phyloP scores from a whole-genome alignment of 129 eudicot genomes.

The Saussurea involucrata region DNA sequence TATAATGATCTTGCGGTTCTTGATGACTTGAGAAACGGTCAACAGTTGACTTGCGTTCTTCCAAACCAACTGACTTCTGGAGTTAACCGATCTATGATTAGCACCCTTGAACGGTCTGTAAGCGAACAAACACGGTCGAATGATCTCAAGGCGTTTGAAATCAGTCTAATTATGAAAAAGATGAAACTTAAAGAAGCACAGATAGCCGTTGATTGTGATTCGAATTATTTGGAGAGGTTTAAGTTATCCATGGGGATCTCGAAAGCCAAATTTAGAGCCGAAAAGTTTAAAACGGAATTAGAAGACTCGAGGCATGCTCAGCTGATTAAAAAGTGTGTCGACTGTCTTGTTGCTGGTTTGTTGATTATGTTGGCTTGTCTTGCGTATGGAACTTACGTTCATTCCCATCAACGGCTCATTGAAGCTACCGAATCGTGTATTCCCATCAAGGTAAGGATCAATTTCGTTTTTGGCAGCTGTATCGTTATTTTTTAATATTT shows the following conservation, averaged over 20 bases:
- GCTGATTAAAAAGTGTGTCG: slow-evolving; percentile 66
- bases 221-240: slow-evolving; percentile 66
- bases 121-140: slow-evolving; percentile 84
- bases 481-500: background rate
- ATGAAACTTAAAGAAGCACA: slow-evolving; percentile 77
- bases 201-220: slow-evolving; percentile 47
- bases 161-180: slow-evolving; percentile 61
- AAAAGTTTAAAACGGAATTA: slow-evolving; percentile 67
- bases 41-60: slow-evolving; percentile 36
- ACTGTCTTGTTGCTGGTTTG: slow-evolving; percentile 80
- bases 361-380: slow-evolving; percentile 61
- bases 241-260: slow-evolving; percentile 82
- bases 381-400: slow-evolving; percentile 64
- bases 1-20: slow-evolving; percentile 37
- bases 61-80: slow-evolving; percentile 21
- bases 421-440: slow-evolving; percentile 76
- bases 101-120: slow-evolving; percentile 60
- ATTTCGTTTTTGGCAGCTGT: background rate
- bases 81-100: slow-evolving; percentile 24
- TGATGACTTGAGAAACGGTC: slow-evolving; percentile 27
- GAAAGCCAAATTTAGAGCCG: slow-evolving; percentile 62
- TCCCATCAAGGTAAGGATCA: slow-evolving; percentile 41
- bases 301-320: slow-evolving; percentile 68
- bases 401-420: slow-evolving; percentile 59
- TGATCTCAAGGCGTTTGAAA: slow-evolving; percentile 63